Evolutionary conservation across 805 yeast genomes (phyloP).

Genomic region (Komagataella populi): DNA sequence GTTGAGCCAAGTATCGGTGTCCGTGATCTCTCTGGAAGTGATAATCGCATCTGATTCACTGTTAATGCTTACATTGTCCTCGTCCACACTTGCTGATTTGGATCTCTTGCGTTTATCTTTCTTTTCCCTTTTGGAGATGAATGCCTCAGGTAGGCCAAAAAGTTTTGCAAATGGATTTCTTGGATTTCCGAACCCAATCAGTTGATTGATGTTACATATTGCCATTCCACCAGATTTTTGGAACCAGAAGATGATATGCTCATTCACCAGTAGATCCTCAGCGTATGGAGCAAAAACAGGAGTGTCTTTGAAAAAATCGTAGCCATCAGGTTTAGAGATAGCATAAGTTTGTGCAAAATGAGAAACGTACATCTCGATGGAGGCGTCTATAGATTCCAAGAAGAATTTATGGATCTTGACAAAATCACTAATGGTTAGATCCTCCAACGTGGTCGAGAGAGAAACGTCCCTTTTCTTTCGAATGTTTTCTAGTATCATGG

Average conservation of each 20-base stretch:
- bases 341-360: slow-evolving; percentile 58
- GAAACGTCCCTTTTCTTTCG: slow-evolving; percentile 44
- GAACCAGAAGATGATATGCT: slow-evolving; percentile 57
- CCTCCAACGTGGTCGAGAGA: slow-evolving; percentile 31
- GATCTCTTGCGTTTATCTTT: slow-evolving; percentile 49
- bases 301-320: slow-evolving; percentile 4
- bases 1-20: slow-evolving; percentile 38
- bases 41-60: background rate
- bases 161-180: slow-evolving; percentile 65
- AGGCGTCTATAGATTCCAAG: slow-evolving; percentile 34
- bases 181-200: slow-evolving; percentile 68
- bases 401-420: slow-evolving; percentile 58
- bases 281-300: slow-evolving; percentile 10
- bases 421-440: slow-evolving; percentile 46
- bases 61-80: slow-evolving; percentile 9
- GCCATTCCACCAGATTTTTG: slow-evolving; percentile 69
- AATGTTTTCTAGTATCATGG: slow-evolving; percentile 68
- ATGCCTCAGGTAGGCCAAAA: slow-evolving; percentile 57
- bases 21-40: slow-evolving; percentile 6
- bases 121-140: slow-evolving; percentile 58
- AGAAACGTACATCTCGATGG: slow-evolving; percentile 27
- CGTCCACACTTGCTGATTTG: slow-evolving; percentile 9
- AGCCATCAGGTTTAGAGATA: slow-evolving; percentile 11
- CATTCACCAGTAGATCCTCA: slow-evolving; percentile 7
- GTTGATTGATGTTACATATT: slow-evolving; percentile 57